Conservation (phyloP, 495 filamentous ascomycete genomes). For the Trichoderma reesei region DNA sequence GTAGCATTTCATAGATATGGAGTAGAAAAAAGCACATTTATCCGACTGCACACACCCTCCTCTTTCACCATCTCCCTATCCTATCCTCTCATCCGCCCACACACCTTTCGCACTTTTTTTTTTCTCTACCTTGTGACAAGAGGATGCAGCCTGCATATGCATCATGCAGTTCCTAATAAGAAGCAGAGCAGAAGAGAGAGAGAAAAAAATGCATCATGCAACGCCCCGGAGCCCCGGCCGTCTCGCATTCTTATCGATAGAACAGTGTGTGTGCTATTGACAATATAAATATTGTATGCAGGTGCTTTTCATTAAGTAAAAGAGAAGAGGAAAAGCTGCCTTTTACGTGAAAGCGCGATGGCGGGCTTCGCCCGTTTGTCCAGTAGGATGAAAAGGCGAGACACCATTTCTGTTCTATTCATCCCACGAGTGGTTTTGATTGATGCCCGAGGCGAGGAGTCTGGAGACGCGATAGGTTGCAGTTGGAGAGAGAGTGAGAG, state of each 20-base stretch:
- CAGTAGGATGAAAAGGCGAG: background rate
- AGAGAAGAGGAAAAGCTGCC: background rate
- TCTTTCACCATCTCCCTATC: background rate
- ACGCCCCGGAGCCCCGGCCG: background rate
- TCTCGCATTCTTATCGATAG: conserved; percentile 5
- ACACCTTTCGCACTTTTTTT: background rate
- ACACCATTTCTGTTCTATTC: background rate
- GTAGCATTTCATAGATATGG: background rate
- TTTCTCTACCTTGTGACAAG: background rate
- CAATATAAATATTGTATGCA: background rate
- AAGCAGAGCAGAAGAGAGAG: no score
- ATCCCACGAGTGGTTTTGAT: background rate
- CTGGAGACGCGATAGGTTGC: background rate
- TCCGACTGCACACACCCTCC: background rate
- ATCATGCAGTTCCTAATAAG: background rate
- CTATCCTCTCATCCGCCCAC: background rate
- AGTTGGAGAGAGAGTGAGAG: background rate
- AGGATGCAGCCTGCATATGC: conserved; percentile 5
- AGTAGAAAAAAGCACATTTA: background rate
- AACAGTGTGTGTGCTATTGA: no score
- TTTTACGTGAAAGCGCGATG: background rate
- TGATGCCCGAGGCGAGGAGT: background rate
- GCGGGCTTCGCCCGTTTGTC: background rate
- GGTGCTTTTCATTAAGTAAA: background rate
- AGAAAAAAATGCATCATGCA: background rate